phyloP scores from a whole-genome alignment of 352 stramenopile genomes.

The Pythium phragmitis region DNA sequence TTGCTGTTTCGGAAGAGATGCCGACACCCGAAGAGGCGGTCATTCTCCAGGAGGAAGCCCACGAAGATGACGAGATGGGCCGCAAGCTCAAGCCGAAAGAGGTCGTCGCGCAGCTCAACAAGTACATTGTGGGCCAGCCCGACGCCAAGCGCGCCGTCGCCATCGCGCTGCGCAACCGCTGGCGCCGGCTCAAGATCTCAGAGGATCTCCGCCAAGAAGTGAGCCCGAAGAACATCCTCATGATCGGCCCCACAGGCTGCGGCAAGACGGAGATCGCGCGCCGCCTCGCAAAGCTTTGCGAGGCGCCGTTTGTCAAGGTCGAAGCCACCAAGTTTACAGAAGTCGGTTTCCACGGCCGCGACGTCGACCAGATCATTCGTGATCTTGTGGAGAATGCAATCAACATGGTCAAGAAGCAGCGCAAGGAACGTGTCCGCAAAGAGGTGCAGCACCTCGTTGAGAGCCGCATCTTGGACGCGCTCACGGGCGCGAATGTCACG shows the following conservation, averaged over 20 bases:
- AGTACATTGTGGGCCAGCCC: conserved; percentile 97
- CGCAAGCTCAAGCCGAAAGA: conserved; percentile 90
- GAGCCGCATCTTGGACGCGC: conserved; percentile 94
- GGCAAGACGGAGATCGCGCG: conserved; percentile 98
- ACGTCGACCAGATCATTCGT: conserved; percentile 99
- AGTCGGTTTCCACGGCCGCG: conserved; percentile 98
- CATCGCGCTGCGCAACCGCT: conserved; percentile 98
- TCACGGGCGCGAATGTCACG: conserved; percentile 87
- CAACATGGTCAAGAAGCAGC: conserved; percentile 94
- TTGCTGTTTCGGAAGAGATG: conserved; percentile 28
- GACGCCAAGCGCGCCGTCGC: conserved; percentile 98
- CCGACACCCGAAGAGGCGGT: conserved; percentile 23
- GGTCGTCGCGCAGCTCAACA: conserved; percentile 95
- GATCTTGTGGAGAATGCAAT: conserved; percentile 98
- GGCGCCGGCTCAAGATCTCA: conserved; percentile 94
- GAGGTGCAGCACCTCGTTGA: conserved; percentile 94
- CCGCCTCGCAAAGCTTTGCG: conserved; percentile 95
- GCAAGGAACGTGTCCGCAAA: conserved; percentile 91
- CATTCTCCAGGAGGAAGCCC: conserved; percentile 28
- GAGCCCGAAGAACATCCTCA: conserved; percentile 99
- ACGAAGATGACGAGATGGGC: conserved; percentile 56
- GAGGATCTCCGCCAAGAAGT: conserved; percentile 90
- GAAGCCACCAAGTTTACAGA: conserved; percentile 99
- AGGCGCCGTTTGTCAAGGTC: conserved; percentile 97
- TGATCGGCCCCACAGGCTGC: conserved; percentile 99